Conservation (phyloP, 306 rosid genomes). For the Aeschynomene evenia region DNA sequence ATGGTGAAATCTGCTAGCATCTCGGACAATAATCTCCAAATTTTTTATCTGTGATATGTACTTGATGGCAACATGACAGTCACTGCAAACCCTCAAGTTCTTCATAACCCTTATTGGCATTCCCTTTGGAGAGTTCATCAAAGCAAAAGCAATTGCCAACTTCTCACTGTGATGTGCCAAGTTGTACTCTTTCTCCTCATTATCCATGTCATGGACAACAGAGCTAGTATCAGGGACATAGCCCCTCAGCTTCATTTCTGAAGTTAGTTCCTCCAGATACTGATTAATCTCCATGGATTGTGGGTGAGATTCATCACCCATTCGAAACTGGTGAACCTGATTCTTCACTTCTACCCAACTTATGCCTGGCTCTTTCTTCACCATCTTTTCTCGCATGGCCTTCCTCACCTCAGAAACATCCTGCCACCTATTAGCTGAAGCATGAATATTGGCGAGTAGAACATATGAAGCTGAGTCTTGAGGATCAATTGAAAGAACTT, state of each 20-base stretch:
- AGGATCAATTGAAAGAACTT: constrained; percentile 74
- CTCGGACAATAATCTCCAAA: constrained; percentile 59
- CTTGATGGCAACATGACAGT: constrained; percentile 81
- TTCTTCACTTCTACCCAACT: constrained; percentile 89
- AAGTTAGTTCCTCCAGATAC: constrained; percentile 67
- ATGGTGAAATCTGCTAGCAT: constrained; percentile 86
- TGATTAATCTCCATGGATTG: constrained; percentile 49
- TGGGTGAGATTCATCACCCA: constrained; percentile 63
- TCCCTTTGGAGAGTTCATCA: constrained; percentile 57
- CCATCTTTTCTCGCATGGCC: constrained; percentile 64
- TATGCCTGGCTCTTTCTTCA: constrained; percentile 78
- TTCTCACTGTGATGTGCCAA: constrained; percentile 86
- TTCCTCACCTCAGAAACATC: constrained; percentile 74
- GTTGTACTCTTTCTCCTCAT: constrained; percentile 78
- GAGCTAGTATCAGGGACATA: constrained; percentile 73
- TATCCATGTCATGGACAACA: constrained; percentile 85
- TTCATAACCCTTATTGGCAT: constrained; percentile 82
- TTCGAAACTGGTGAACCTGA: constrained; percentile 64
- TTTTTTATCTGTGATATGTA: constrained; percentile 58
- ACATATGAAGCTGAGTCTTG: constrained; percentile 77
- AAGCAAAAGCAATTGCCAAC: constrained; percentile 78
- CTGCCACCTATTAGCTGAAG: constrained; percentile 77
- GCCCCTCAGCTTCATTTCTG: constrained; percentile 76
- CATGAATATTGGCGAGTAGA: constrained; percentile 74
- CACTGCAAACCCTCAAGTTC: constrained; percentile 69